A percentile compares a stretch with the other conserved stretches of the same genome.
phyloP scores from a whole-genome alignment of 352 stramenopile species.

The Phytophthora pini region DNA sequence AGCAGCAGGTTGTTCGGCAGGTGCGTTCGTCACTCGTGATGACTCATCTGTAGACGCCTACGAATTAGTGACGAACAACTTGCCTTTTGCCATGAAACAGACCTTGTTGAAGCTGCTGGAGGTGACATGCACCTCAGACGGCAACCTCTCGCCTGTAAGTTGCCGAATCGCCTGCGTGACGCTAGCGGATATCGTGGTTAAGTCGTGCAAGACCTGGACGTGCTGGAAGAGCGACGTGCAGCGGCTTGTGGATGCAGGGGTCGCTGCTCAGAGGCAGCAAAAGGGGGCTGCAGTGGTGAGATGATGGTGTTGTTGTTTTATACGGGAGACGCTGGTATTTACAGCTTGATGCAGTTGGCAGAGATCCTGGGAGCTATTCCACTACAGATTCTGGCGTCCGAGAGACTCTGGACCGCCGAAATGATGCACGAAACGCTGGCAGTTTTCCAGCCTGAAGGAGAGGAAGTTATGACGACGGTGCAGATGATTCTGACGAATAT shows the following conservation, averaged over 20 bases:
- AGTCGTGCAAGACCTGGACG: conserved; percentile 47
- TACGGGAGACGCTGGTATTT: not conserved
- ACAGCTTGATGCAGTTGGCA: conserved; percentile 37
- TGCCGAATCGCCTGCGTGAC: conserved; percentile 60
- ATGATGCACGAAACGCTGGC: conserved; percentile 39
- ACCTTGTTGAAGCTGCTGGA: conserved; percentile 56
- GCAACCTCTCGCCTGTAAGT: conserved; percentile 32
- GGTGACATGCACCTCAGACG: conserved; percentile 31
- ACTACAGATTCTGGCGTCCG: conserved; percentile 42
- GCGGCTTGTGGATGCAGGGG: conserved; percentile 48
- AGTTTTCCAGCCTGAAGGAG: conserved; percentile 46
- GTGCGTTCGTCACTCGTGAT: conserved; percentile 31
- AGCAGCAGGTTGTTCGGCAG: conserved; percentile 50
- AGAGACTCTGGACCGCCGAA: conserved; percentile 29
- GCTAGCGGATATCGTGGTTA: conserved; percentile 56
- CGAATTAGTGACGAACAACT: conserved; percentile 8
- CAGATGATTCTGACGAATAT: conserved; percentile 52
- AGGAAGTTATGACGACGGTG: conserved; percentile 49
- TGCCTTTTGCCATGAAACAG: conserved; percentile 29
- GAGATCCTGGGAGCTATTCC: conserved; percentile 60
- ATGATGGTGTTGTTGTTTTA: not conserved
- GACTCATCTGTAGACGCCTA: not conserved
- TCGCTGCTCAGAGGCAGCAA: conserved; percentile 37
- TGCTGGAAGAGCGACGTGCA: conserved; percentile 60
- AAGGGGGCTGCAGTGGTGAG: conserved; percentile 47